A percentile compares a stretch with the other conserved stretches of the same genome.
Conservation (phyloP, 2,329 filamentous ascomycete genomes). For the Aureobasidium sp. region DNA sequence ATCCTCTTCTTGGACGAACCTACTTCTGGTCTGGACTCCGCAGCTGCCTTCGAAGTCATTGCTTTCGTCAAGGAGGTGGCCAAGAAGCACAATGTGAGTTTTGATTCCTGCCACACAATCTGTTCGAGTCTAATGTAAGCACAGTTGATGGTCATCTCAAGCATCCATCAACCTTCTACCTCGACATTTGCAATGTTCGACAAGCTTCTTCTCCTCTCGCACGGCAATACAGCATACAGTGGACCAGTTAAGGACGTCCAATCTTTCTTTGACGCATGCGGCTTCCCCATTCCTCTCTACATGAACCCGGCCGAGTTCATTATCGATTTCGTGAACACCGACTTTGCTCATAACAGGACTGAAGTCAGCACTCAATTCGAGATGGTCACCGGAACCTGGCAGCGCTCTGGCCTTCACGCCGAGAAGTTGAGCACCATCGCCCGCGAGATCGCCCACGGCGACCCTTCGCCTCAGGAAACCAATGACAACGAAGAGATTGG, state of each 20-base stretch:
- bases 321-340: constrained; percentile 70
- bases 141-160: constrained; percentile 69
- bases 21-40: constrained; percentile 75
- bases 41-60: constrained; percentile 68
- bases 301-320: constrained; percentile 77
- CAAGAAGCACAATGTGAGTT: constrained; percentile 54
- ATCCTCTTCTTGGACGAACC: constrained; percentile 80
- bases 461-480: constrained; percentile 7
- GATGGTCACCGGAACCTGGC: constrained; percentile 52
- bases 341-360: constrained; percentile 54
- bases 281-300: constrained; percentile 57
- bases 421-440: constrained; percentile 28
- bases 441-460: constrained; percentile 28
- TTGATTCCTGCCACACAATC: not conserved
- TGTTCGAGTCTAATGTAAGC: not conserved
- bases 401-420: constrained; percentile 12
- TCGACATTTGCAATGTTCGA: constrained; percentile 75
- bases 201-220: constrained; percentile 66
- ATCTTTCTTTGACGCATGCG: constrained; percentile 57
- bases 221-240: constrained; percentile 65
- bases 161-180: constrained; percentile 80
- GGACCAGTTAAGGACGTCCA: constrained; percentile 54
- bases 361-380: constrained; percentile 45
- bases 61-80: constrained; percentile 63
- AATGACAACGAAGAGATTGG: constrained; percentile 9